A percentile compares a stretch with the other conserved stretches of the same genome.
Evolutionary conservation across 2,329 filamentous ascomycete species (phyloP).

Genomic region (Aspergillus clavatus): DNA sequence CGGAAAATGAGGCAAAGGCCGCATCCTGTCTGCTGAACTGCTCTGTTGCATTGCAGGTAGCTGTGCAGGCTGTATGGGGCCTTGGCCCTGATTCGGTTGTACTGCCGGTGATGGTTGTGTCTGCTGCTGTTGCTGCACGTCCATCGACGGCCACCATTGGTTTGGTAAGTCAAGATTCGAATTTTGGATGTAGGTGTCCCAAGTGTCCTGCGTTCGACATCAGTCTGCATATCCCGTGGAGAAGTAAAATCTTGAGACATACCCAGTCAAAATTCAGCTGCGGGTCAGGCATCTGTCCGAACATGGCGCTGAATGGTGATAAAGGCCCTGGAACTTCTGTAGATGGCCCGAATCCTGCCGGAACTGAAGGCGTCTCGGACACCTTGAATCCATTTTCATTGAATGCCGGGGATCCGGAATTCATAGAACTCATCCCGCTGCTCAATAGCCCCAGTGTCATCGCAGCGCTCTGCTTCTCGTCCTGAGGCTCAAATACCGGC

Average conservation of each 20-base stretch:
- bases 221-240: conserved; percentile 21
- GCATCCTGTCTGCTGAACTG: conserved; percentile 12
- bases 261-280: conserved; percentile 61
- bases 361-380: conserved; percentile 22
- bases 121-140: conserved; percentile 26
- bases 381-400: conserved; percentile 27
- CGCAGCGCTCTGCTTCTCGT: conserved; percentile 60
- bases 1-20: conserved; percentile 11
- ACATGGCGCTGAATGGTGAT: conserved; percentile 51
- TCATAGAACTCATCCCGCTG: conserved; percentile 54
- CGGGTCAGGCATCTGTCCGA: conserved; percentile 54
- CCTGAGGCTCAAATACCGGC: conserved; percentile 39
- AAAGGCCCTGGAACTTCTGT: conserved; percentile 40
- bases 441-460: conserved; percentile 68
- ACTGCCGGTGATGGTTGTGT: conserved; percentile 14
- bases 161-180: conserved; percentile 42
- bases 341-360: conserved; percentile 22
- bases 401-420: conserved; percentile 27
- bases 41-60: conserved; percentile 16
- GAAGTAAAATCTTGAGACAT: conserved; percentile 31
- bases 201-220: conserved; percentile 51
- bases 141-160: conserved; percentile 36
- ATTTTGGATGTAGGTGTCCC: conserved; percentile 65
- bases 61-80: conserved; percentile 20
- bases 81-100: conserved; percentile 14